Conservation (phyloP, 1,284 basidiomycete genomes). For the Pseudozyma pruni region DNA sequence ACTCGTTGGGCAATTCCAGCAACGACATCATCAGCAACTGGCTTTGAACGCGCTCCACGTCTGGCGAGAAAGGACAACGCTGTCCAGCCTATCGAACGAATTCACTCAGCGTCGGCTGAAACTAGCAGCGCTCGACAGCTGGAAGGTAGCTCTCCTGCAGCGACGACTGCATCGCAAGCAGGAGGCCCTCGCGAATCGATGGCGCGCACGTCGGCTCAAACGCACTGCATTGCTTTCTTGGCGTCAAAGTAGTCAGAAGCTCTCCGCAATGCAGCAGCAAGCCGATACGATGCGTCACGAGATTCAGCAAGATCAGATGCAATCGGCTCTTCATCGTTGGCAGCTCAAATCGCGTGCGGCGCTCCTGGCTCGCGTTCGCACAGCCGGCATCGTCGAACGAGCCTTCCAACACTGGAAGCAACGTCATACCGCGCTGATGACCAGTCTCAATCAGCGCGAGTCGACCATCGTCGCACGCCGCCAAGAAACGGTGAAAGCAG, state of each 20-base stretch:
- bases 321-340: conserved; percentile 11
- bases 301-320: conserved; percentile 1
- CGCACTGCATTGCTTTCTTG: conserved; percentile 15
- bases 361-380: conserved; percentile 19
- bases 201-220: conserved; percentile 36
- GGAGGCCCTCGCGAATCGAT: conserved; percentile 44
- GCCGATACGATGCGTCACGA: conserved; percentile 3
- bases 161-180: conserved; percentile 10
- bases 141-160: conserved; percentile 23
- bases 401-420: conserved; percentile 31
- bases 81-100: conserved; percentile 34
- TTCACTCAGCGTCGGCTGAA: conserved; percentile 39
- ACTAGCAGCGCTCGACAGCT: conserved; percentile 26
- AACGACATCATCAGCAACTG: conserved; percentile 19
- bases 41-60: conserved; percentile 9
- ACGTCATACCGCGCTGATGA: conserved; percentile 11
- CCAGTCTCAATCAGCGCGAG: conserved; percentile 37
- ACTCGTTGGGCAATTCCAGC: conserved; percentile 17
- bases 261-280: conserved; percentile 7
- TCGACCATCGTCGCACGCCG: conserved; percentile 11
- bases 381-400: conserved; percentile 4
- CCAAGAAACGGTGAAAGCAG: background rate
- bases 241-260: background rate
- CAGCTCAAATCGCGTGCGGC: conserved; percentile 22
- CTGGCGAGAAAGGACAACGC: conserved; percentile 29